Conservation (phyloP, 1,284 basidiomycete species). For the Porogramme epimiltina region DNA sequence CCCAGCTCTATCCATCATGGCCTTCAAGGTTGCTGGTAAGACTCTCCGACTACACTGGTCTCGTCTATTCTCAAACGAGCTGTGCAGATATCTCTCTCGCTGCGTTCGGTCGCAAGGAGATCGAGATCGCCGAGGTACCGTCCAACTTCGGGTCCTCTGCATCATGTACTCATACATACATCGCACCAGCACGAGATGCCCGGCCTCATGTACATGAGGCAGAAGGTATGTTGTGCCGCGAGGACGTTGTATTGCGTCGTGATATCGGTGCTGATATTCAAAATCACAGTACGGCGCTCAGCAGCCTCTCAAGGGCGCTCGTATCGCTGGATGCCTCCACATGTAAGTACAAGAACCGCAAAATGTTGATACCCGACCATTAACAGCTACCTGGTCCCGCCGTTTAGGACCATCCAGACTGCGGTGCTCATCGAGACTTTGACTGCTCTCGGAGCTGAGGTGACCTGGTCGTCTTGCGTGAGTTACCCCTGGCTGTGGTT, state of each 20-base stretch:
- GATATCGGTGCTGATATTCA: conserved; percentile 7
- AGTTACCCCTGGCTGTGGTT: conserved; percentile 29
- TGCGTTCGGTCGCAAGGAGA: conserved; percentile 97
- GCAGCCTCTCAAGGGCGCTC: conserved; percentile 93
- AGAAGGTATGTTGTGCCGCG: conserved; percentile 58
- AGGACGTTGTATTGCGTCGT: not conserved
- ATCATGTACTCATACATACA: not conserved
- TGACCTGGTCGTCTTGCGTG: conserved; percentile 98
- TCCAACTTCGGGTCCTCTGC: not conserved
- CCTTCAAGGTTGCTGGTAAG: conserved; percentile 83
- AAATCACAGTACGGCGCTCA: conserved; percentile 68
- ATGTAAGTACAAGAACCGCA: conserved; percentile 59
- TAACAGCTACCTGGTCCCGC: not conserved
- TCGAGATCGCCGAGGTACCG: conserved; percentile 89
- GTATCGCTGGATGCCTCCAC: conserved; percentile 97
- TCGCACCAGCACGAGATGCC: conserved; percentile 82
- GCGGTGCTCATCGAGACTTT: conserved; percentile 97
- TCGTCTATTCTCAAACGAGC: conserved; percentile 1
- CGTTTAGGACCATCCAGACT: conserved; percentile 87
- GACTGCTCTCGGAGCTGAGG: conserved; percentile 93
- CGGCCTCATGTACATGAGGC: conserved; percentile 89
- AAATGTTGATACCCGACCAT: not conserved
- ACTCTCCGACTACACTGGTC: not conserved
- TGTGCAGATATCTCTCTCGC: conserved; percentile 89
- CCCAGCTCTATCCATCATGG: conserved; percentile 50